Evolutionary conservation across 768 basidiomycete genomes (phyloP).

Genomic region (Collybiopsis luxurians): DNA sequence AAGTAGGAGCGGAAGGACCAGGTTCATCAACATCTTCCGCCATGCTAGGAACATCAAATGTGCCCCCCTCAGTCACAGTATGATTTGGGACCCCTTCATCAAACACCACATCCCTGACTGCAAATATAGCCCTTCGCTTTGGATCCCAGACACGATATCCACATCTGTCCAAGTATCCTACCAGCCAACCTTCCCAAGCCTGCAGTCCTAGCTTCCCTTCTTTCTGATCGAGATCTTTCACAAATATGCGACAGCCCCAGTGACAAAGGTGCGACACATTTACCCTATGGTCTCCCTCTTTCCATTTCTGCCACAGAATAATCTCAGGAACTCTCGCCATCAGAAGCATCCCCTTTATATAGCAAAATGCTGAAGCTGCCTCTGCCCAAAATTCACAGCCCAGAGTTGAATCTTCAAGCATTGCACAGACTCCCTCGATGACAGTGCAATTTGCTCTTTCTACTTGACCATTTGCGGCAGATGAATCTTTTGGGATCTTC

Average conservation of each 20-base stretch:
- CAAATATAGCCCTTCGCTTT: not conserved
- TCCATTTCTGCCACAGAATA: not conserved
- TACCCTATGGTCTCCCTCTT: not conserved
- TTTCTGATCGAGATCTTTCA: slow-evolving; percentile 10
- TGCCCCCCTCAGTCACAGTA: not conserved
- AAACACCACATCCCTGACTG: slow-evolving; percentile 11
- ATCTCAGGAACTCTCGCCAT: not conserved
- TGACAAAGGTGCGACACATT: slow-evolving; percentile 12
- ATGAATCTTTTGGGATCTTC: not conserved
- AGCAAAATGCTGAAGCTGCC: not conserved
- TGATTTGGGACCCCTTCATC: not conserved
- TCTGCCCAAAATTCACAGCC: not conserved
- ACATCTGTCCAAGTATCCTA: slow-evolving; percentile 13
- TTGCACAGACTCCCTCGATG: not conserved
- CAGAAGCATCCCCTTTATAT: not conserved
- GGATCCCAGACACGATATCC: slow-evolving; percentile 11
- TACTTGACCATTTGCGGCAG: not conserved
- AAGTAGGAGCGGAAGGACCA: no score
- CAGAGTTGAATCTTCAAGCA: not conserved
- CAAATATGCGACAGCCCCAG: slow-evolving; percentile 11
- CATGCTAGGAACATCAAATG: no score
- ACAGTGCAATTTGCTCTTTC: not conserved
- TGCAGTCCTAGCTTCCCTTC: slow-evolving; percentile 13
- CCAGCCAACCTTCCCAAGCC: slow-evolving; percentile 12
- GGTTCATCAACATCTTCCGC: no score